Base-by-base conservation (phyloP, 371 early-diverging fungal genomes). In the Syncephalastrum racemosum region DNA sequence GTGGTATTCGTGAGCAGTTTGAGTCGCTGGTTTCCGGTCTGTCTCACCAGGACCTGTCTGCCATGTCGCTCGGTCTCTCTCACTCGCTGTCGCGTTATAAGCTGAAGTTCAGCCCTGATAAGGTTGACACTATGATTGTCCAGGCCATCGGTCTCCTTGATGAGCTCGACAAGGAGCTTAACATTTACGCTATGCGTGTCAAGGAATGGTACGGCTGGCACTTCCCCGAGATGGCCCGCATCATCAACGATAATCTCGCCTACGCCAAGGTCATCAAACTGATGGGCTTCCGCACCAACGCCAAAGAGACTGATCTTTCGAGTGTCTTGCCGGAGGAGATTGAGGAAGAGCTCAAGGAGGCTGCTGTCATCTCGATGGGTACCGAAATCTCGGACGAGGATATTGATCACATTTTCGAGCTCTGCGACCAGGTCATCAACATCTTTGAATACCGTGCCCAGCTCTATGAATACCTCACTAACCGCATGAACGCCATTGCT, bases 101-200 rank as follows among this genome's bases (percentile, higher is more conserved):
- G 73, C 87, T 96, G 77, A 92, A 93, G 81, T 91, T 93, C 85
- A 85, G 88, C 52, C 87, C 93, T 64, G 91, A 95, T 71, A 92
- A 94, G 79, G 86, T 93, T 4, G 98, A 97, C 75, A 94, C 91
- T 48, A 94, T 96, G 93, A 92, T 96, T 70, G 92, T 96, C 43
- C 96, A 97, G 82, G 94, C 95, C 14, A 93, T 97, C 70, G 86
- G 83, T 59, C 81, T 97, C 44, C 76, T 96, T 60, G 95, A 96
- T 63, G 95, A 96, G 67, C 81, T 96, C 50, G 96, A 95, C 79
- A 95, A 93, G 79, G 97, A 96, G 78, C 86, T 96, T 64, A 97
- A 97, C 84, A 92, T 93, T 14, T 95, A 96, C 70, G 86, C 91
- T n/a, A 98, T 98, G 99, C 90, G 96, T 70, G 87, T 94, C 64